These are phyloP conservation scores for Trichoderma gracile DNA, from an alignment of 2,329 filamentous ascomycete genomes.

Conservation along the genomic window DNA sequence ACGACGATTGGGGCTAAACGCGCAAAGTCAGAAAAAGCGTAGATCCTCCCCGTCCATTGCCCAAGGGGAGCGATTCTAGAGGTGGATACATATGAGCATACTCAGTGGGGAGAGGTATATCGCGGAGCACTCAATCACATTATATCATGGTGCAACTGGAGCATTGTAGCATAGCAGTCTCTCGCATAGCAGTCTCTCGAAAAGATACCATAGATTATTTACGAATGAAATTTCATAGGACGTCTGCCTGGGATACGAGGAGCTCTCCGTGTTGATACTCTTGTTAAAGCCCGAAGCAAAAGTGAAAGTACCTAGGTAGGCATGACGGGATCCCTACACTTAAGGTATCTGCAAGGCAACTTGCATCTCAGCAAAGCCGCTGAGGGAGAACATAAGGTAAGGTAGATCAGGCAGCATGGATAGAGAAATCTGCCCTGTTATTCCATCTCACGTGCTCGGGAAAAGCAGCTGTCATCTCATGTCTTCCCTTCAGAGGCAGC, in stretches of 20 bases:
- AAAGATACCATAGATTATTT: too few species aligned
- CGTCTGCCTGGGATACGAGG: too few species aligned
- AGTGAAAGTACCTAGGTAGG: too few species aligned
- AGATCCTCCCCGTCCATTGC: background rate
- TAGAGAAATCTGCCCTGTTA: background rate
- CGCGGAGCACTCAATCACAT: background rate
- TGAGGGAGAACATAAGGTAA: too few species aligned
- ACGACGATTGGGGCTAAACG: conserved; percentile 41
- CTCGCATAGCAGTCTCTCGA: background rate
- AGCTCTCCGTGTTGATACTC: too few species aligned
- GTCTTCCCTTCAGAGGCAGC: background rate
- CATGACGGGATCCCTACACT: too few species aligned
- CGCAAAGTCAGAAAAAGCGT: conserved; percentile 5
- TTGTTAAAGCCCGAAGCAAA: too few species aligned
- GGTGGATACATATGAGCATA: background rate
- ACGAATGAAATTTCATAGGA: too few species aligned
- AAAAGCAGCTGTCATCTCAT: background rate
- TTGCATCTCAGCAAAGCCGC: too few species aligned
- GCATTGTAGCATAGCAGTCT: background rate
- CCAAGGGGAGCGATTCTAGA: background rate
- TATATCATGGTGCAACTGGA: background rate
- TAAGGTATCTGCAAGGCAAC: too few species aligned
- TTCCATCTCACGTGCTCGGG: background rate
- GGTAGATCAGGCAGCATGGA: too few species aligned
- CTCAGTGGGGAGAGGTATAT: background rate